Percentiles rank a stretch among this genome's conserved stretches.
Conservation (phyloP, 2,329 filamentous ascomycete species). For the Ceratocystis variospora region DNA sequence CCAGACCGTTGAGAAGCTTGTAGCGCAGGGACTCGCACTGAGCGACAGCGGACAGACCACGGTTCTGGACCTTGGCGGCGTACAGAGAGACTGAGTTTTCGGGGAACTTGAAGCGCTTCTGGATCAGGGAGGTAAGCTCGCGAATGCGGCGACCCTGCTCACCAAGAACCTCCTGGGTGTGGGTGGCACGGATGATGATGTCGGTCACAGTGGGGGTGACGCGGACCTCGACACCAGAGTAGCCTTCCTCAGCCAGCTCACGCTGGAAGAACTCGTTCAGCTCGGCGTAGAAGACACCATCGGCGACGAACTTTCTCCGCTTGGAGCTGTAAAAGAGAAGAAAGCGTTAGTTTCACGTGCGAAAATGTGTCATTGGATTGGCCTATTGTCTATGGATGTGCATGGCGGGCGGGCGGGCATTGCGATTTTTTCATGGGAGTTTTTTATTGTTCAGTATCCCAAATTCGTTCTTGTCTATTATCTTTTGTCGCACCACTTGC, state of each 20-base stretch:
- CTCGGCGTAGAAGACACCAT: slow-evolving; percentile 99
- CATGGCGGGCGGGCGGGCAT: background rate
- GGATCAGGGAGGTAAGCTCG: slow-evolving; percentile 99
- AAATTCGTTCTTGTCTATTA: background rate
- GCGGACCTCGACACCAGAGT: slow-evolving; percentile 99
- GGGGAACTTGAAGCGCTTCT: slow-evolving; percentile 99
- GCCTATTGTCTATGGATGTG: background rate
- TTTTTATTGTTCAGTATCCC: background rate
- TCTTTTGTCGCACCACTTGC: background rate
- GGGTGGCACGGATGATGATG: slow-evolving; percentile 99
- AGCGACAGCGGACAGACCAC: slow-evolving; percentile 97
- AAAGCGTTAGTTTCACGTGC: slow-evolving; percentile 14
- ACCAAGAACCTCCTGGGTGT: slow-evolving; percentile 99
- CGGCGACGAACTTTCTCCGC: slow-evolving; percentile 87
- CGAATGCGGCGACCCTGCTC: slow-evolving; percentile 99
- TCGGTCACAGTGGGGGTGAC: slow-evolving; percentile 99
- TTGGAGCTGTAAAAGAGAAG: slow-evolving; percentile 50
- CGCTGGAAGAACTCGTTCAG: slow-evolving; percentile 99
- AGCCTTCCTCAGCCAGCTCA: slow-evolving; percentile 98
- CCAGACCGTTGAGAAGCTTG: slow-evolving; percentile 99
- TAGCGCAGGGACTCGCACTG: slow-evolving; percentile 99
- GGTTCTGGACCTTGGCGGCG: slow-evolving; percentile 99
- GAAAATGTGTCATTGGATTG: background rate
- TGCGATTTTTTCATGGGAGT: background rate
- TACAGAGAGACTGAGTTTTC: slow-evolving; percentile 99